These are phyloP conservation scores for Aspergillus cavernicola DNA, from an alignment of 495 filamentous ascomycete species.

Conservation along the genomic window DNA sequence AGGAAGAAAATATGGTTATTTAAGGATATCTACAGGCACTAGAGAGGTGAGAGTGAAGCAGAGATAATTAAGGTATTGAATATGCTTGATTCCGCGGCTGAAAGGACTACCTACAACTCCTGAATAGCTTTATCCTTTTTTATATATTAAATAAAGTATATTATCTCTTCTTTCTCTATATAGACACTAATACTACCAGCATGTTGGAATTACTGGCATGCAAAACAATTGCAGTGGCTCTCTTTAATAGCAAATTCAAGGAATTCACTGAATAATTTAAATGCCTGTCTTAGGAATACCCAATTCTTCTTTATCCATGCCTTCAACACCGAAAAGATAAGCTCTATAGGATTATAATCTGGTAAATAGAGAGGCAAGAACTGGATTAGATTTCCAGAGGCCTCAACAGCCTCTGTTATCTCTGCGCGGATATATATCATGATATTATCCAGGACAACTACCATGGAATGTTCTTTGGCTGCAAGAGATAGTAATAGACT, in stretches of 20 bases:
- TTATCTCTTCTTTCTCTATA: neutral
- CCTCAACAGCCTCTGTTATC: too few species aligned
- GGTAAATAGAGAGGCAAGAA: neutral
- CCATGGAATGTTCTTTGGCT: neutral
- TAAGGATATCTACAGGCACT: neutral
- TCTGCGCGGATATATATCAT: neutral
- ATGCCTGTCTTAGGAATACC: neutral
- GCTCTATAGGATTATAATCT: neutral
- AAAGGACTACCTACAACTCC: too few species aligned
- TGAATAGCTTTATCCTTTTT: neutral
- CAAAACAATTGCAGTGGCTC: neutral
- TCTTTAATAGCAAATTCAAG: too few species aligned
- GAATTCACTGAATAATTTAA: neutral
- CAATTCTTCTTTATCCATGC: neutral
- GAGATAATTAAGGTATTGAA: neutral
- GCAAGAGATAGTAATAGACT: neutral
- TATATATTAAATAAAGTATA: neutral
- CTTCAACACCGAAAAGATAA: neutral
- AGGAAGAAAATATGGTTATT: neutral
- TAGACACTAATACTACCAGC: neutral
- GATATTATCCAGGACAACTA: neutral
- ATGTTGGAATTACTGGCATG: neutral
- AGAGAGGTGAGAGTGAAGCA: neutral
- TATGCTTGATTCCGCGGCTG: neutral
- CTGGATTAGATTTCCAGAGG: neutral